Conservation (phyloP, 495 filamentous ascomycete genomes). For the Paragyromitra xinjiangensis region DNA sequence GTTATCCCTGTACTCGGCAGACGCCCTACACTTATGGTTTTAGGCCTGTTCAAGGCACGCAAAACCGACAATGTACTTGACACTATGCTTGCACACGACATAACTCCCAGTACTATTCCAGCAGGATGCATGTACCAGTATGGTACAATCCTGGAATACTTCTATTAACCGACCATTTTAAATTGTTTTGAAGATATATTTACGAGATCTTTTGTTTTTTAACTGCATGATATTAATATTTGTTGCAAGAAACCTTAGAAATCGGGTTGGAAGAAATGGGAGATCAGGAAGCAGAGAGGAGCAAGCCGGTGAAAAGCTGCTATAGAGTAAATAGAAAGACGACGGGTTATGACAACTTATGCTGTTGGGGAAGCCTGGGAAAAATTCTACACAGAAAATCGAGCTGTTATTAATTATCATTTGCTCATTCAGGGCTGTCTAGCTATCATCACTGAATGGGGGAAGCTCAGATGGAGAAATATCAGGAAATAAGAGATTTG, state of each 20-base stretch:
- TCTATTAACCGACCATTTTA: constrained; percentile 26
- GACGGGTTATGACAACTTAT: constrained; percentile 7
- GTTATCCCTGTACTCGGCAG: background rate
- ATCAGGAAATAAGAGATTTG: no score
- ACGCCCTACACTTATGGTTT: background rate
- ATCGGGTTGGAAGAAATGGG: constrained; percentile 4
- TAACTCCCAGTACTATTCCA: background rate
- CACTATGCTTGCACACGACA: constrained; percentile 1
- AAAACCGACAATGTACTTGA: constrained; percentile 16
- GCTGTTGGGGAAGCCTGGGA: constrained; percentile 24
- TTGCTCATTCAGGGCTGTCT: background rate
- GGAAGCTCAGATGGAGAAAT: no score
- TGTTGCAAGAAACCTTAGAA: background rate
- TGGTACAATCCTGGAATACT: constrained; percentile 6
- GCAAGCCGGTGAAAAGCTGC: background rate
- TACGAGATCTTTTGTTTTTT: background rate
- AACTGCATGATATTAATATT: background rate
- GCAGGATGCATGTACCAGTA: background rate
- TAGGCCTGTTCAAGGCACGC: background rate
- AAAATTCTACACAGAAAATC: constrained; percentile 1
- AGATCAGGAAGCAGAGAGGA: background rate
- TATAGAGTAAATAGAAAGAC: background rate
- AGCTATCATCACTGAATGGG: no score
- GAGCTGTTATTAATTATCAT: background rate
- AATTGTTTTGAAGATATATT: constrained; percentile 9